phyloP scores from a whole-genome alignment of 495 filamentous ascomycete species.

The Niebla homalea region DNA sequence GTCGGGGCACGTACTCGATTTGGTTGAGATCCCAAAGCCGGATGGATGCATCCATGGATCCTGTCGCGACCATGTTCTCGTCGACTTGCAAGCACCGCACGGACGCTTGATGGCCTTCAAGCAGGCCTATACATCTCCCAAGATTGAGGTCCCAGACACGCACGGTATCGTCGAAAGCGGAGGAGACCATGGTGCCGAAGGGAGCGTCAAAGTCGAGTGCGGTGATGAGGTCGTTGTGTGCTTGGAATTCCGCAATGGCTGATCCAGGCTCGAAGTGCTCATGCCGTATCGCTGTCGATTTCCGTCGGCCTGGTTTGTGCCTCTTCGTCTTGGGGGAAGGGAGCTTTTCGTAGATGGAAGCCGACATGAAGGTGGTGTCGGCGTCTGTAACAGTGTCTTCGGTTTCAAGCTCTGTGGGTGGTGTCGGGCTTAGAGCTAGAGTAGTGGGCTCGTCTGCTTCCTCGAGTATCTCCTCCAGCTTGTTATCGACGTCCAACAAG shows the following conservation, averaged over 20 bases:
- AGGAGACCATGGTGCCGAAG: constrained; percentile 90
- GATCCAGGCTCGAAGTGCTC: constrained; percentile 90
- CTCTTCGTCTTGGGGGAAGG: constrained; percentile 53
- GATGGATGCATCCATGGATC: constrained; percentile 91
- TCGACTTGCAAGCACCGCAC: constrained; percentile 89
- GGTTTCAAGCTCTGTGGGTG: constrained; percentile 32
- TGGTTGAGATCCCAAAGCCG: constrained; percentile 82
- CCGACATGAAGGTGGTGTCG: constrained; percentile 82
- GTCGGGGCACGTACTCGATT: constrained; percentile 39
- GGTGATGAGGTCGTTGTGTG: constrained; percentile 80
- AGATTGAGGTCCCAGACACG: constrained; percentile 92
- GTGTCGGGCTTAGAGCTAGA: constrained; percentile 32
- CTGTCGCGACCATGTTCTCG: constrained; percentile 89
- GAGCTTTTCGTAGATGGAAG: constrained; percentile 90
- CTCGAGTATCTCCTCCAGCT: constrained; percentile 73
- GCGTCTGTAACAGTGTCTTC: constrained; percentile 42
- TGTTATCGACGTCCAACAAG: constrained; percentile 68
- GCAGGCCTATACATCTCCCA: constrained; percentile 74
- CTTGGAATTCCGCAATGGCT: constrained; percentile 72
- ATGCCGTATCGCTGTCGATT: constrained; percentile 89
- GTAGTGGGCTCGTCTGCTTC: constrained; percentile 56
- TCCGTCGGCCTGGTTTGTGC: constrained; percentile 50
- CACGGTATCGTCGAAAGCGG: constrained; percentile 91
- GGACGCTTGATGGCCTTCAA: constrained; percentile 91
- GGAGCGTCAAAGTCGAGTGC: constrained; percentile 91